Conservation (phyloP, 176 grass and related monocot species). For the Aegilops sharonensis region DNA sequence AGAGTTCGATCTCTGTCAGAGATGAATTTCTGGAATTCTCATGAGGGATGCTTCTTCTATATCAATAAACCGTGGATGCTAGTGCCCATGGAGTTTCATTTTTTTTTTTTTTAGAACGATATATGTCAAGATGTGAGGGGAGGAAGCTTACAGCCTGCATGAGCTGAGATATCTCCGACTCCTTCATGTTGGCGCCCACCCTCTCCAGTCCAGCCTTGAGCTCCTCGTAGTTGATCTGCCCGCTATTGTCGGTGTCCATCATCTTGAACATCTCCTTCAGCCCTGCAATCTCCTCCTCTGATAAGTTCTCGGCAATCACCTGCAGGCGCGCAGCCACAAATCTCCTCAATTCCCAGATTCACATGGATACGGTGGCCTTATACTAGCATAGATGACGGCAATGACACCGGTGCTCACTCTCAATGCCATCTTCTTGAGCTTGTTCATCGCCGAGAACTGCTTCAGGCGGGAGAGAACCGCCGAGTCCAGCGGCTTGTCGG, state of each 20-base stretch:
- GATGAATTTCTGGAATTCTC: too few species aligned
- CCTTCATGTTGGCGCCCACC: slow-evolving; percentile 52
- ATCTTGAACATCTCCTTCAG: slow-evolving; percentile 69
- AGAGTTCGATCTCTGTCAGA: too few species aligned
- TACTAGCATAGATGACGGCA: not conserved
- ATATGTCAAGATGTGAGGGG: too few species aligned
- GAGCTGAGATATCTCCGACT: slow-evolving; percentile 46
- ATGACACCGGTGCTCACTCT: slow-evolving; percentile 21
- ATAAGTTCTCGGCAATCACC: slow-evolving; percentile 59
- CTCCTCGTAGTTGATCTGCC: slow-evolving; percentile 60
- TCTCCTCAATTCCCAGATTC: not conserved
- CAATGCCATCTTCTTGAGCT: slow-evolving; percentile 56
- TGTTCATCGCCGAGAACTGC: slow-evolving; percentile 66
- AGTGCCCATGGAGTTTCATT: too few species aligned
- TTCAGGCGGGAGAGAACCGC: slow-evolving; percentile 50
- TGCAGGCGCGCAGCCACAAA: not conserved
- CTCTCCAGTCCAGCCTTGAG: slow-evolving; percentile 45
- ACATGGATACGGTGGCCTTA: not conserved
- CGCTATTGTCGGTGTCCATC: slow-evolving; percentile 61
- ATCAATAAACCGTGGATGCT: too few species aligned
- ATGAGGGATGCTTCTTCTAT: too few species aligned
- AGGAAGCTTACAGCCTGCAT: slow-evolving; percentile 50
- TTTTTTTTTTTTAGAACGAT: too few species aligned
- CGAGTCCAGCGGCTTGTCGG: slow-evolving; percentile 55
- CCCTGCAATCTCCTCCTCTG: slow-evolving; percentile 56